Evolutionary conservation across 1,284 basidiomycete species (phyloP), one percentile per base, ranked within the genome.

Genomic region (Malassezia nana): DNA sequence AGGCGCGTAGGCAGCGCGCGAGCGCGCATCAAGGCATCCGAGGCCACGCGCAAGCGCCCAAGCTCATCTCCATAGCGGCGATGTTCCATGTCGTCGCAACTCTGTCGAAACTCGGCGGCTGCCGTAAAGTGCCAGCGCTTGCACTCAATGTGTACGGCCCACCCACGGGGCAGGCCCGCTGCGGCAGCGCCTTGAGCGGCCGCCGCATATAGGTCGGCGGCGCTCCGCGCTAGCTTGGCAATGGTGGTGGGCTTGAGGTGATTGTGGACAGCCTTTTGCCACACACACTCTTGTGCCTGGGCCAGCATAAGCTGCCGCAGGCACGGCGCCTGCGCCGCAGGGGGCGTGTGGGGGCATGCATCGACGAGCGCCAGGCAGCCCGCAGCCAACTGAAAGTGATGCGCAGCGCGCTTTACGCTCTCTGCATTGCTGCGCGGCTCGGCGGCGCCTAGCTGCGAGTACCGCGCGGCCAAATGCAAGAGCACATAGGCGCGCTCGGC

Each of bases 281-380:
- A 96, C 50, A 84, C 87, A 68, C 89, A 94, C 77, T 98, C 92
- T 68, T 96, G 91, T 0, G 90, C 91, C 76, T 96, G 89, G 0
- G 89, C 89, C 1, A 95, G 79, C 81, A 89, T 86, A 50, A 95
- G 79, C 60, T 78, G 81, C 64, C 86, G 81, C 20, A 96, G 69
- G 20, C 43, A 25, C 26, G 38, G 25, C 38, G 26, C 47, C 26
- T 39, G 31, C 6, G 22, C 22, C 12, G 15, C 54, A 52, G 51
- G 64, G 30, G 64, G 50, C 35, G 55, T 50, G 46, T 56, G 53
- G 46, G 58, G 3, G 18, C 26, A 18, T 12, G 43, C 20, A 4
- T 29, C 50, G 24, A 67, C 59, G 31, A 62, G 50, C 28, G 59
- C 55, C 1, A 69, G 38, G n/a, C 63, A 39, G 12, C 66, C 68